phyloP scores from a whole-genome alignment of 371 early-diverging fungal species.

The Apophysomyces sp. region DNA sequence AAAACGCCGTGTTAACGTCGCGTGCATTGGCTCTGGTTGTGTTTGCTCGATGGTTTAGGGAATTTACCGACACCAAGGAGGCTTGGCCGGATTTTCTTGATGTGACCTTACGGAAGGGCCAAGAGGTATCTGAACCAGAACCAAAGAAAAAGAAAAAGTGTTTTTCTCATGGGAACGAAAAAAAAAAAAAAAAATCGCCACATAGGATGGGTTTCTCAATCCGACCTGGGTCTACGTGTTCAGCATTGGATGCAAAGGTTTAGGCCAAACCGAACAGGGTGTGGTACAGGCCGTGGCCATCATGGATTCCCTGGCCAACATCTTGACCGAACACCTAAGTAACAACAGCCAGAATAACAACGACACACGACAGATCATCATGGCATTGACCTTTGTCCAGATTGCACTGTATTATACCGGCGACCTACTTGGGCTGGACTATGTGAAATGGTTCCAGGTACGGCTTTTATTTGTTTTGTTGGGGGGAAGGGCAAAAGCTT shows the following conservation, averaged over 20 bases:
- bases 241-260: slow-evolving; percentile 5
- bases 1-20: neutral
- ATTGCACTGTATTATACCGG: slow-evolving; percentile 14
- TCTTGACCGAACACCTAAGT: neutral
- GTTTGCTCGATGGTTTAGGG: neutral
- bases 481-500: neutral
- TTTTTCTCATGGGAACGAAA: neutral
- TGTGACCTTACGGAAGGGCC: too few species aligned
- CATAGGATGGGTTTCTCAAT: neutral
- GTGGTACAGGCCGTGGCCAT: slow-evolving; percentile 9
- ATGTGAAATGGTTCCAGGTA: slow-evolving; percentile 25
- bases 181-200: neutral
- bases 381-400: slow-evolving; percentile 13
- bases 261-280: slow-evolving; percentile 4
- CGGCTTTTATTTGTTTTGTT: too few species aligned
- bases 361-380: neutral
- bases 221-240: neutral
- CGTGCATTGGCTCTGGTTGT: neutral
- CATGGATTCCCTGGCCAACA: slow-evolving; percentile 6
- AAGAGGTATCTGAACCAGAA: too few species aligned
- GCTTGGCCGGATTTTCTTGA: neutral
- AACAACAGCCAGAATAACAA: slow-evolving; percentile 1
- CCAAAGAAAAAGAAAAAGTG: neutral
- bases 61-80: neutral
- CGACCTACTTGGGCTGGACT: slow-evolving; percentile 9